Evolutionary conservation across 116 monocot genomes (phyloP), one percentile per base, ranked within the genome.

Genomic region (Phalaenopsis hybrid): DNA sequence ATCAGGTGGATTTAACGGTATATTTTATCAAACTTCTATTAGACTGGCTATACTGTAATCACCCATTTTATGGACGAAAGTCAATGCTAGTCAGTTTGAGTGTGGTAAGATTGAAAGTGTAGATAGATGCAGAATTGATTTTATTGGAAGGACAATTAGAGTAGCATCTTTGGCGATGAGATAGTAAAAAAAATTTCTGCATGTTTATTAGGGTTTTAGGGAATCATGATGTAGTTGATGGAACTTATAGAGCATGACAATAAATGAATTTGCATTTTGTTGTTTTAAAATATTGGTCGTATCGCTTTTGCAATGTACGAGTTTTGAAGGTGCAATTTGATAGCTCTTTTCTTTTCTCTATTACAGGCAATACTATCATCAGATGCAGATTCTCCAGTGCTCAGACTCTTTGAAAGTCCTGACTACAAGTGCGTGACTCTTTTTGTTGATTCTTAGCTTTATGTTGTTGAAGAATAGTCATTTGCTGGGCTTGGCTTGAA

Each of bases 341-440:
- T 77, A 45, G 5, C 51, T 77, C 5, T 28, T 72, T 49, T 78
- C 9, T 74, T 74, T 2, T 13, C 74, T 50, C 65, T 59, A 52
- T 83, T 88, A 31, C 89, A 97, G 97, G 94, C 91, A 76, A 90
- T 97, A 86, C 80, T 97, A 51, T 94, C 94, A 74, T 79, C 86
- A 73, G 94, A 96, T 83, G 91, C 94, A 50, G 94, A 94, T 86
- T 94, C 97, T 80, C 97, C 97, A 52, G 97, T 97, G 67, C 88
- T 97, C 69, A 87, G 90, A 78, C 85, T 92, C 16, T 92, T 90
- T 84, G 88, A 92, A 17, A 82, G 77, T 74, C 78, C 43, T 20
- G 92, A 94, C 76, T 97, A 91, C 89, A 91, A 91, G 97, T 97
- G 90, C 80, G 87, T 44, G 37, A 31, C 72, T 46, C 44, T 72